Base-by-base conservation (phyloP, 1,284 basidiomycete genomes). In the Stygiomarasmius scandens region DNA sequence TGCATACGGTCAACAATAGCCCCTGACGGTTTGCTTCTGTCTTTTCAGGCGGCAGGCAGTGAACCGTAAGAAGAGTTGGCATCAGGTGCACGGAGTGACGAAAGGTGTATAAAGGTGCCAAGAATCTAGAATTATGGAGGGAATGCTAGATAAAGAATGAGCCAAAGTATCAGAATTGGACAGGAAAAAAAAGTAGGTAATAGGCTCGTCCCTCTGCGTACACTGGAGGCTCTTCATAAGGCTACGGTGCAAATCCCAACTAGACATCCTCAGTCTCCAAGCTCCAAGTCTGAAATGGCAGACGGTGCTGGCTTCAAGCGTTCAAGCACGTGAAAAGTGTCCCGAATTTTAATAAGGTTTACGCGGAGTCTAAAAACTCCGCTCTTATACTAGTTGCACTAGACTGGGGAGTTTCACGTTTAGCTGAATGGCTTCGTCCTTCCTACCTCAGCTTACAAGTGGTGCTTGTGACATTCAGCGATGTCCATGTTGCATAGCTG, bases 81-180 rank as follows among this genome's bases (percentile, higher is more conserved):
- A 12, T 60, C 55, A 3, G 74, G 69, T 9, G 65, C 63, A 20
- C 62, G 62, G 20, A 75, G 62, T 2, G 71, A 71, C 5, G 65
- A 72, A 16, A 69, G 23, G 71, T n/a, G 65, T 32, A 75, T 70
- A 52, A 66, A 50, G 2, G 67, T 64, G 4, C 74, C 74, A 14
- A 76, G 57, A 16, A 74, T 56, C 75, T 75, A 77, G 49, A 74
- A 69, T n/a, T n/a, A n/a, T 5, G 66, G 71, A 4, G 70, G 71
- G 59, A 76, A 76, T 38, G 75, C 74, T 76, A 25, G 44, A 27
- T n/a, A 22, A n/a, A 52, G 6, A 32, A 6, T 12, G 12, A 6
- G 55, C 61, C n/a, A n/a, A 19, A 58, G 45, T 12, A 9, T 46
- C 20, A 49, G 43, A 8, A 41, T 4, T 2, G 29, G 12, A 14